Percentiles rank a stretch among this genome's conserved stretches.
These are phyloP conservation scores for Xylariaceae sp. DNA, from an alignment of 2,329 filamentous ascomycete genomes.

Conservation along the genomic window DNA sequence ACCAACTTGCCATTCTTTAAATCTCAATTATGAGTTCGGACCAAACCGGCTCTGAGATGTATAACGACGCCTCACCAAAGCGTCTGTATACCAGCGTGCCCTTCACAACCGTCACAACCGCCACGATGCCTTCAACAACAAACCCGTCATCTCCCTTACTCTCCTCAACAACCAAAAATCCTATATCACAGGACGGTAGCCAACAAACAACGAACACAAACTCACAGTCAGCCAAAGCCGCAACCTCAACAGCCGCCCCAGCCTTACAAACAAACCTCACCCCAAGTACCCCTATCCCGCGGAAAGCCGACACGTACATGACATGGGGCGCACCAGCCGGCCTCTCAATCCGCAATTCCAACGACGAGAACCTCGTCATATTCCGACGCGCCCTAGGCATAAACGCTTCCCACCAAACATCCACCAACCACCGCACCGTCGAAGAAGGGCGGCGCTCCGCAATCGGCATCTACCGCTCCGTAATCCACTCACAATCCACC, in stretches of 20 bases:
- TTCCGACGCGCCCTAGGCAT: constrained; percentile 44
- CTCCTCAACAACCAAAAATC: not conserved
- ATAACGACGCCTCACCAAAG: not conserved
- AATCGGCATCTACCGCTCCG: constrained; percentile 39
- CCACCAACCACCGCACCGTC: constrained; percentile 23
- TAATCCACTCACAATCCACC: constrained; percentile 32
- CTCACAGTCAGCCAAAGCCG: not conserved
- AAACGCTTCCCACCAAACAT: constrained; percentile 27
- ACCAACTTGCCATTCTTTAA: too few relatives aligned
- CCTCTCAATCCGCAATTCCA: constrained; percentile 30
- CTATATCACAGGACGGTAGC: not conserved
- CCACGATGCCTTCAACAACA: constrained; percentile 1
- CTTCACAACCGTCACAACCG: not conserved
- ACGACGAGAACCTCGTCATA: constrained; percentile 39
- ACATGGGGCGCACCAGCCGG: constrained; percentile 37
- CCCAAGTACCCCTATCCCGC: constrained; percentile 5
- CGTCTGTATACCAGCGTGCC: not conserved
- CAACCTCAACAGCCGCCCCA: constrained; percentile 6
- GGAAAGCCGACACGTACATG: constrained; percentile 28
- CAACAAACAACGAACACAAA: not conserved
- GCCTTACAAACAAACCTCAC: constrained; percentile 7
- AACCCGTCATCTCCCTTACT: constrained; percentile 5
- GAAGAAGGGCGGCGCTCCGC: constrained; percentile 34
- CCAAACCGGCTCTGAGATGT: too few relatives aligned
- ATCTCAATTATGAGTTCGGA: too few relatives aligned